Evolutionary conservation across 2,329 filamentous ascomycete species (phyloP).

Genomic region (Pseudodiploospora longispora): DNA sequence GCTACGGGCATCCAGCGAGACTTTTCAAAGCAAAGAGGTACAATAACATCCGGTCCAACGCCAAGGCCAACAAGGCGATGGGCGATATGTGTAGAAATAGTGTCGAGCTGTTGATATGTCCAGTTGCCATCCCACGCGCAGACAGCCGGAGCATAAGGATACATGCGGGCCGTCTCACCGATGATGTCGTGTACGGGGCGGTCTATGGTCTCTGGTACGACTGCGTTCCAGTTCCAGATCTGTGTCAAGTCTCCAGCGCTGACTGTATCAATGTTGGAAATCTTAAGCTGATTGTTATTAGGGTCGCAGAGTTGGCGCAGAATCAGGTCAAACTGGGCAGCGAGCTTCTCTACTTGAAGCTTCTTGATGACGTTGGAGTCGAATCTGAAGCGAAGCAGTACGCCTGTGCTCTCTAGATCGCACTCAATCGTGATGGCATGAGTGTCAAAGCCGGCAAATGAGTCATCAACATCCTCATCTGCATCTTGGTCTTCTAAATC

Average conservation of each 20-base stretch:
- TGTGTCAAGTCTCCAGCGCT: conserved; percentile 1
- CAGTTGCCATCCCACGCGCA: conserved; percentile 4
- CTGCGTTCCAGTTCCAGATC: conserved; percentile 1
- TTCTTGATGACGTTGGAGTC: conserved; percentile 1
- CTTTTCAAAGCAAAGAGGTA: conserved; percentile 4
- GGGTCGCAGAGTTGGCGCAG: conserved; percentile 1
- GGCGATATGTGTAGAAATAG: not conserved
- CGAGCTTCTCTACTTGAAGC: conserved; percentile 1
- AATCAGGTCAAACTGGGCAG: conserved; percentile 3
- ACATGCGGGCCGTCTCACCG: not conserved
- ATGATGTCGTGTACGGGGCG: not conserved
- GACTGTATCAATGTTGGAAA: not conserved
- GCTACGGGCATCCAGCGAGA: conserved; percentile 2
- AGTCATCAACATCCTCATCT: not conserved
- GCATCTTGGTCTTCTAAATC: not conserved
- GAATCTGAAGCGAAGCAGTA: conserved; percentile 3
- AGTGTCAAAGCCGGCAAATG: conserved; percentile 1
- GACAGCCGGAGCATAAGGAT: conserved; percentile 1
- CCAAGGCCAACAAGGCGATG: not conserved
- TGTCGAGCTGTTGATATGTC: conserved; percentile 3
- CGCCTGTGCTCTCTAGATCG: not conserved
- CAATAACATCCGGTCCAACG: not conserved
- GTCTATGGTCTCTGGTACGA: not conserved
- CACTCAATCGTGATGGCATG: conserved; percentile 4
- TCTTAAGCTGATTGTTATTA: not conserved